phyloP scores from a whole-genome alignment of 192 early-diverging fungal species.

The Linnemannia zychae region DNA sequence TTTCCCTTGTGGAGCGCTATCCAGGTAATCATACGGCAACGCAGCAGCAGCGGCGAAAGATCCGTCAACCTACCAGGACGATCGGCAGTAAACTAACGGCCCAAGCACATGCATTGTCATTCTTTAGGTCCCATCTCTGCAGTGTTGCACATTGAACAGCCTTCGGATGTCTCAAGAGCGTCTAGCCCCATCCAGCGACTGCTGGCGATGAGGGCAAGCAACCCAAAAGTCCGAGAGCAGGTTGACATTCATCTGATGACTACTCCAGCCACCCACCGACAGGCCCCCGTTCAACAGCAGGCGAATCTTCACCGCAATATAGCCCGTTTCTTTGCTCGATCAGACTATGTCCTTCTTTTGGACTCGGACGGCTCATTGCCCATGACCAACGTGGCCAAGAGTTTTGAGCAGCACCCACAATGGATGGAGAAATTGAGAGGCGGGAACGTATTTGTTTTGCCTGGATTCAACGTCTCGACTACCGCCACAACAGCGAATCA shows the following conservation, averaged over 20 bases:
- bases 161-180: constrained; percentile 18
- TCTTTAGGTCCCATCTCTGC: constrained; percentile 66
- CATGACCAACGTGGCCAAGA: constrained; percentile 45
- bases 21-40: constrained; percentile 54
- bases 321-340: constrained; percentile 62
- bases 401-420: constrained; percentile 35
- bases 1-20: constrained; percentile 62
- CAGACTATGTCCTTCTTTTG: constrained; percentile 60
- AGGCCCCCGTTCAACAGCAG: constrained; percentile 31
- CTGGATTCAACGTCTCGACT: constrained; percentile 57
- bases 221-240: constrained; percentile 35
- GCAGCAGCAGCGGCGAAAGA: background rate
- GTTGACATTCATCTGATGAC: constrained; percentile 61
- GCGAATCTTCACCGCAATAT: constrained; percentile 65
- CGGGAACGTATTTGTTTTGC: constrained; percentile 62
- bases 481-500: background rate
- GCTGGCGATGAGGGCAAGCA: constrained; percentile 42
- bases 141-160: constrained; percentile 59
- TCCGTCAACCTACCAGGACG: background rate
- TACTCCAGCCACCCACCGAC: constrained; percentile 28
- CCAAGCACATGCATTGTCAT: background rate
- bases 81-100: background rate
- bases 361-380: constrained; percentile 55
- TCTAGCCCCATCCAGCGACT: constrained; percentile 26
- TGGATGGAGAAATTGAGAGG: constrained; percentile 41